These are phyloP conservation scores for Leccinum subrobustum DNA, from an alignment of 1,284 basidiomycete genomes.

Conservation along the genomic window DNA sequence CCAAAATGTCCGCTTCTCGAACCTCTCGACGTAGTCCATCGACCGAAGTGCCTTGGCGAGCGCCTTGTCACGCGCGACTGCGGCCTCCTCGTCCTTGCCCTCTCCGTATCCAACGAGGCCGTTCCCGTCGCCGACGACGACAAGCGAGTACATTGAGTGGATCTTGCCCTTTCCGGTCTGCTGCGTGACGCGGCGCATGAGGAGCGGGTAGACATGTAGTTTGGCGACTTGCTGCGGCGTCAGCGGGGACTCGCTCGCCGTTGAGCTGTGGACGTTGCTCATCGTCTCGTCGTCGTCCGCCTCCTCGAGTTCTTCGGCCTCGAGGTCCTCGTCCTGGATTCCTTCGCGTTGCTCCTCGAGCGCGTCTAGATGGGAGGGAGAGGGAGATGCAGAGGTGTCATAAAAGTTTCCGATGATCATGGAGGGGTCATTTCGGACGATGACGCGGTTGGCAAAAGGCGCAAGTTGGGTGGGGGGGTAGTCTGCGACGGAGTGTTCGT, in stretches of 20 bases:
- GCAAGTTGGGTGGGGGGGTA: slow-evolving; percentile 50
- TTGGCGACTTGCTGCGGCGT: slow-evolving; percentile 28
- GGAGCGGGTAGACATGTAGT: slow-evolving; percentile 58
- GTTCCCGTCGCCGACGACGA: slow-evolving; percentile 31
- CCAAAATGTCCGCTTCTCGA: slow-evolving; percentile 90
- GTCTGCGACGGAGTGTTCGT: slow-evolving; percentile 52
- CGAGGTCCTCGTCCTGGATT: slow-evolving; percentile 7
- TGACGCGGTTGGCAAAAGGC: slow-evolving; percentile 56
- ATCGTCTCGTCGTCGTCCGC: slow-evolving; percentile 24
- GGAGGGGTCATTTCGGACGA: slow-evolving; percentile 58
- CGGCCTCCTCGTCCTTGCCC: slow-evolving; percentile 70
- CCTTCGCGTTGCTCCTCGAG: slow-evolving; percentile 11
- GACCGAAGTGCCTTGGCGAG: slow-evolving; percentile 71
- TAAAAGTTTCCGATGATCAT: slow-evolving; percentile 31
- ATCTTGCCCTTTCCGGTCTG: slow-evolving; percentile 89
- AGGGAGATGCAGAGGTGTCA: slow-evolving; percentile 11
- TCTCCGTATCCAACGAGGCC: slow-evolving; percentile 88
- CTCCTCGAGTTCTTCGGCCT: slow-evolving; percentile 22
- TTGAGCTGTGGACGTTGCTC: slow-evolving; percentile 20
- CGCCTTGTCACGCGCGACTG: slow-evolving; percentile 64
- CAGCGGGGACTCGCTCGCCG: slow-evolving; percentile 11
- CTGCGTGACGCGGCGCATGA: slow-evolving; percentile 65
- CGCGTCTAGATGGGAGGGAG: slow-evolving; percentile 2
- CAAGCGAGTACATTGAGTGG: slow-evolving; percentile 62
- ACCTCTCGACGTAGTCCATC: slow-evolving; percentile 89